Evolutionary conservation across 2,329 filamentous ascomycete genomes (phyloP).

Genomic region (Didymella glomerata): DNA sequence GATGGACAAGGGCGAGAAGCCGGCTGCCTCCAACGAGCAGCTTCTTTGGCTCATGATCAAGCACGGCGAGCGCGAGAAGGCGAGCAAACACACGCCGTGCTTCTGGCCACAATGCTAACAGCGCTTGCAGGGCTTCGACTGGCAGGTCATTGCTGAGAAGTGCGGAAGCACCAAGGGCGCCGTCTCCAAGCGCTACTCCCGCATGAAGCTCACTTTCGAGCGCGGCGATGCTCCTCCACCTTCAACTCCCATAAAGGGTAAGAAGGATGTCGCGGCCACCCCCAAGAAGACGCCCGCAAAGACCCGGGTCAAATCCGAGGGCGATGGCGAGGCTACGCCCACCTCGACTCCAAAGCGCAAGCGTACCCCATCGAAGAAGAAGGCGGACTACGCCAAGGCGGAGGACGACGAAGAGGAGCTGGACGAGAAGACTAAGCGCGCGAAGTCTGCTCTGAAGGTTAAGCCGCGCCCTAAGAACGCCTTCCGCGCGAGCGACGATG

Average conservation of each 20-base stretch:
- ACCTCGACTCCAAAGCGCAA: constrained; percentile 34
- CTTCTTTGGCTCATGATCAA: constrained; percentile 46
- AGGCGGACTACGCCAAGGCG: not conserved
- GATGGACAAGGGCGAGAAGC: constrained; percentile 33
- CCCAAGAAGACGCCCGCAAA: constrained; percentile 19
- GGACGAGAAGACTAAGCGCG: not conserved
- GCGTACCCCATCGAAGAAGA: constrained; percentile 23
- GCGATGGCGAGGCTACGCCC: not conserved
- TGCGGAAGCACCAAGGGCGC: constrained; percentile 44
- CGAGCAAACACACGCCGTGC: constrained; percentile 14
- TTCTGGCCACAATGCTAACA: constrained; percentile 1
- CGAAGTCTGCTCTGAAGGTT: not conserved
- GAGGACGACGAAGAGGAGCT: constrained; percentile 1
- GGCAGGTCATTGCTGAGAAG: constrained; percentile 38
- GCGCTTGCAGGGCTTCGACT: constrained; percentile 30
- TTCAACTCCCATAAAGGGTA: not conserved
- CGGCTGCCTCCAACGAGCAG: constrained; percentile 24
- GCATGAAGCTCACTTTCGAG: constrained; percentile 45
- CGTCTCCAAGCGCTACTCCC: constrained; percentile 44
- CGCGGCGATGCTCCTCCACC: constrained; percentile 22
- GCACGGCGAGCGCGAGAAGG: constrained; percentile 36
- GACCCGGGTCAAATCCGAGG: constrained; percentile 14
- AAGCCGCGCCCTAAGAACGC: not conserved
- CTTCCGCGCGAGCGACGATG: constrained; percentile 6
- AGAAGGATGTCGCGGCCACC: constrained; percentile 3